phyloP scores from a whole-genome alignment of 1,284 basidiomycete genomes.

The Singerocomus inundabilis region DNA sequence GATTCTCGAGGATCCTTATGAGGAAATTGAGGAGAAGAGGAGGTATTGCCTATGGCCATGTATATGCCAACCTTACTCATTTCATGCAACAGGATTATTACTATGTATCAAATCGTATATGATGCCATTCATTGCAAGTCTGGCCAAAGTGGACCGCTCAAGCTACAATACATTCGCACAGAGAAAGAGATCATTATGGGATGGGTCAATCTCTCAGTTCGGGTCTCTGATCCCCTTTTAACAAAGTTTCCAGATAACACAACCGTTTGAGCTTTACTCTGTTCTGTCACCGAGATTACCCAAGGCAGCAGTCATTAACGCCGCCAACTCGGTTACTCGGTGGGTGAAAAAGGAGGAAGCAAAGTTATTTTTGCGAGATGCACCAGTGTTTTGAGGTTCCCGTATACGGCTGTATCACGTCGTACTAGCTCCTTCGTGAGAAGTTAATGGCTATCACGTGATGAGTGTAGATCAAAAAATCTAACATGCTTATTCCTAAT shows the following conservation, averaged over 20 bases:
- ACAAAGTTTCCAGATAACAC: conserved; percentile 67
- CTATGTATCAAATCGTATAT: conserved; percentile 81
- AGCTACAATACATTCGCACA: conserved; percentile 82
- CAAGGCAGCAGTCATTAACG: conserved; percentile 81
- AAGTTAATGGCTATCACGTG: conserved; percentile 20
- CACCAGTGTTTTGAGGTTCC: conserved; percentile 74
- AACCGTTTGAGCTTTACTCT: conserved; percentile 90
- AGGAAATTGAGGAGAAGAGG: conserved; percentile 53
- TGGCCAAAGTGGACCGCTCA: conserved; percentile 70
- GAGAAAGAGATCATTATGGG: conserved; percentile 87
- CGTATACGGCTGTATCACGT: neutral
- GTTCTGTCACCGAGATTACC: conserved; percentile 79
- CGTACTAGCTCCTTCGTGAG: neutral
- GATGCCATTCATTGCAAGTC: conserved; percentile 86
- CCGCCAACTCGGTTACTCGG: conserved; percentile 83
- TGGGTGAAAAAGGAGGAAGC: conserved; percentile 91
- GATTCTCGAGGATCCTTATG: conserved; percentile 81
- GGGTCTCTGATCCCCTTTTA: neutral
- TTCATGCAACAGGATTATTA: conserved; percentile 57
- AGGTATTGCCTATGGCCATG: conserved; percentile 40
- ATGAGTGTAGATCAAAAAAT: conserved; percentile 1
- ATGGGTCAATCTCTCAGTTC: conserved; percentile 57
- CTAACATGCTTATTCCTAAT: neutral
- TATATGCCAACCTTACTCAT: conserved; percentile 4
- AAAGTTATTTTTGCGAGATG: conserved; percentile 80